These are phyloP conservation scores for Lepidium africanum DNA, from an alignment of 345 rosid genomes.

Conservation along the genomic window DNA sequence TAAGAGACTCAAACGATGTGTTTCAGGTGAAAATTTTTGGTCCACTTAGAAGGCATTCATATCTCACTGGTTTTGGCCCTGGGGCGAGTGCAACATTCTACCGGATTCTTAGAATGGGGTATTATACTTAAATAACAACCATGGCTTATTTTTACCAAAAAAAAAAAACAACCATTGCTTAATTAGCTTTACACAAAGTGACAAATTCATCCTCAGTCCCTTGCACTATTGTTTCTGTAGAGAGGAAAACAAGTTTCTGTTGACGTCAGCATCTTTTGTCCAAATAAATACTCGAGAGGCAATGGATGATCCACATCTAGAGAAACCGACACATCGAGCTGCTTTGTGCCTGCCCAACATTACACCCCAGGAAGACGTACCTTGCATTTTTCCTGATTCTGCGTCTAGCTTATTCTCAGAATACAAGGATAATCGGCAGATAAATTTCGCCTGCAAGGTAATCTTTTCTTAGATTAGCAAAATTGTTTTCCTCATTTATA, in stretches of 20 bases:
- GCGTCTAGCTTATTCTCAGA: slow-evolving; percentile 33
- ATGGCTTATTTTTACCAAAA: too few relatives aligned
- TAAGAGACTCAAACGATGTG: neutral
- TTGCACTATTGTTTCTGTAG: slow-evolving; percentile 16
- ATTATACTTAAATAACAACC: slow-evolving; percentile 3
- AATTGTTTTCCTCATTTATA: neutral
- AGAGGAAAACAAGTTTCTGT: slow-evolving; percentile 9
- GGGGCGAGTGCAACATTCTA: slow-evolving; percentile 66
- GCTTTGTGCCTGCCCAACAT: slow-evolving; percentile 2
- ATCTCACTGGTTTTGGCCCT: slow-evolving; percentile 66
- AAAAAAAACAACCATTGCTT: neutral
- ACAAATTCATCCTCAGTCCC: neutral
- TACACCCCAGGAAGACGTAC: slow-evolving; percentile 17
- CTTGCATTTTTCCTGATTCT: slow-evolving; percentile 36
- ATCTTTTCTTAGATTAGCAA: slow-evolving; percentile 18
- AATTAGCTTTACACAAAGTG: neutral
- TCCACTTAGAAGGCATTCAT: slow-evolving; percentile 39
- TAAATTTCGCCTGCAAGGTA: slow-evolving; percentile 58
- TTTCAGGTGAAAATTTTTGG: slow-evolving; percentile 62
- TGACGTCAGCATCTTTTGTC: slow-evolving; percentile 55
- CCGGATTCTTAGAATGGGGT: slow-evolving; percentile 59
- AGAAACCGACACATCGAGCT: slow-evolving; percentile 14
- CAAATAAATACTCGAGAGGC: slow-evolving; percentile 39
- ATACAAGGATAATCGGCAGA: slow-evolving; percentile 25
- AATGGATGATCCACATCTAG: slow-evolving; percentile 21